Evolutionary conservation across 768 basidiomycete genomes (phyloP).

Genomic region (Auricularia sp.): DNA sequence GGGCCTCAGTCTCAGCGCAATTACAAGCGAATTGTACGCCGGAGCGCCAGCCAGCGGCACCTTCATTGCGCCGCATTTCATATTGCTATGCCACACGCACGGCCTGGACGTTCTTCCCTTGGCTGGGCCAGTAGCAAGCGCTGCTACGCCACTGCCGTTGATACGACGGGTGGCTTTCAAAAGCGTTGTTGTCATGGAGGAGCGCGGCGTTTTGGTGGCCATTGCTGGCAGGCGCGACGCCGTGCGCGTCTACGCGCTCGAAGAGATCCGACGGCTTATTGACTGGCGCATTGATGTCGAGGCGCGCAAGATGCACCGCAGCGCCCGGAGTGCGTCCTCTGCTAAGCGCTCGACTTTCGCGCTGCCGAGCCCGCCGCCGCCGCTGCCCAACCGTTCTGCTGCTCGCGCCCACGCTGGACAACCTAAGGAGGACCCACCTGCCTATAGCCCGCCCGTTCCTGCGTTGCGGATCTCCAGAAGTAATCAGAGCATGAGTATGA

Average conservation of each 20-base stretch:
- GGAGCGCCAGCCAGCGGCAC: slow-evolving; percentile 69
- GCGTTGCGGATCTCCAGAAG: neutral
- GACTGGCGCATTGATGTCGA: slow-evolving; percentile 84
- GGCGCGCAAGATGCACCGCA: neutral
- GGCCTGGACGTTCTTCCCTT: slow-evolving; percentile 81
- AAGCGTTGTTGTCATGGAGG: slow-evolving; percentile 85
- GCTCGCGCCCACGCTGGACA: neutral
- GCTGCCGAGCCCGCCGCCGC: neutral
- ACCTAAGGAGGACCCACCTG: neutral
- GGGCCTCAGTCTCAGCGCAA: slow-evolving; percentile 56
- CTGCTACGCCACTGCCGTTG: slow-evolving; percentile 67
- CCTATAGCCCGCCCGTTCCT: neutral
- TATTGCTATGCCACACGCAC: slow-evolving; percentile 76
- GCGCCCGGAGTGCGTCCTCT: neutral
- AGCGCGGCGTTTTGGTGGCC: slow-evolving; percentile 81
- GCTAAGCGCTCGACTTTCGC: neutral
- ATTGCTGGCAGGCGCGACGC: slow-evolving; percentile 81
- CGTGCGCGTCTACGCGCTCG: slow-evolving; percentile 79
- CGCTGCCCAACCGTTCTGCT: neutral
- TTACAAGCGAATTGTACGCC: slow-evolving; percentile 57
- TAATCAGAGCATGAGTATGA: neutral
- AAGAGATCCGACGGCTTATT: slow-evolving; percentile 75
- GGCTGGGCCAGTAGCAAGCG: slow-evolving; percentile 46
- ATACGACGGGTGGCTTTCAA: slow-evolving; percentile 77
- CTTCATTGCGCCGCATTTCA: slow-evolving; percentile 70